phyloP scores from a whole-genome alignment of 495 filamentous ascomycete genomes.

The Talaromyces stipitatus region DNA sequence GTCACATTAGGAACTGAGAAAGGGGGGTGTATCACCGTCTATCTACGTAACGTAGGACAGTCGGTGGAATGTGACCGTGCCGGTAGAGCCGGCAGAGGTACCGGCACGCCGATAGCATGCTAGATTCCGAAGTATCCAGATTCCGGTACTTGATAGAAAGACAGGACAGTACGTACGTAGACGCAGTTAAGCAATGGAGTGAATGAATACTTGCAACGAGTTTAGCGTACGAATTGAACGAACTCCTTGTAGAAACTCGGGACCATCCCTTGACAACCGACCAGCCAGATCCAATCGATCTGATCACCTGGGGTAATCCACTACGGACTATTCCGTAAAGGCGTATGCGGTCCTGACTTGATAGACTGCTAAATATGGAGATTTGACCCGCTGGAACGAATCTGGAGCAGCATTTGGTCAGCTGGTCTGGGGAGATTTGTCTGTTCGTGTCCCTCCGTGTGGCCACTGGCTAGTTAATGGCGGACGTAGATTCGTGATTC shows the following conservation, averaged over 20 bases:
- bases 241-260: no score
- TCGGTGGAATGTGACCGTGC: not conserved
- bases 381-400: not conserved
- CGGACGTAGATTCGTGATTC: not conserved
- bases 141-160: no score
- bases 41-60: not conserved
- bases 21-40: not conserved
- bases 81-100: not conserved
- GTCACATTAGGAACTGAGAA: not conserved
- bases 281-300: not conserved
- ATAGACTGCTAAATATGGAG: slow-evolving; percentile 1
- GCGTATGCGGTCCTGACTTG: not conserved
- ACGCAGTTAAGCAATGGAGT: no score
- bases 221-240: no score
- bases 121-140: not conserved
- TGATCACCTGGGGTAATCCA: not conserved
- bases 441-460: not conserved
- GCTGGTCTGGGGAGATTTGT: slow-evolving; percentile 1
- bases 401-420: not conserved
- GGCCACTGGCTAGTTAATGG: not conserved
- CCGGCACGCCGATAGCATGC: not conserved
- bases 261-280: not conserved
- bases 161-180: not conserved
- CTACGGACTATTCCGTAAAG: not conserved
- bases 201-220: no score